phyloP scores from a whole-genome alignment of 371 early-diverging fungal genomes.

The Capillidium heterosporum region DNA sequence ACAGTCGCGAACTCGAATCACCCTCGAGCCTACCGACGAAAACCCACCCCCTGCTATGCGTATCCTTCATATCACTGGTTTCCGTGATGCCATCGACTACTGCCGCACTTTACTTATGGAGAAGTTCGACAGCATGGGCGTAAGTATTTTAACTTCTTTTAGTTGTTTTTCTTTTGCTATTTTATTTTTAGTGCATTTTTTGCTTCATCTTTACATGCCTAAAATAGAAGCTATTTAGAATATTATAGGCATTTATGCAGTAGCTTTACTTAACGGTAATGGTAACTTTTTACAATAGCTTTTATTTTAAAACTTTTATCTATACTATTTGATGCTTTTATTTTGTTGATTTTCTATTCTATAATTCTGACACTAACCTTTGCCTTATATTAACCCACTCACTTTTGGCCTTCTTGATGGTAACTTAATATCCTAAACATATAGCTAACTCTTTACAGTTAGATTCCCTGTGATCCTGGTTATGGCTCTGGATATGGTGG shows the following conservation, averaged over 20 bases:
- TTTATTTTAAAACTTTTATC: background rate
- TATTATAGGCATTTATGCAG: background rate
- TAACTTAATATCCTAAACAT: too few species aligned
- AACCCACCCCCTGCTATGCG: conserved; percentile 17
- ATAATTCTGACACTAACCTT: too few species aligned
- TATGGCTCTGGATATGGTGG: background rate
- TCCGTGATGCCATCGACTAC: background rate
- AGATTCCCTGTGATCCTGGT: background rate
- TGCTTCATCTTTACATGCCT: background rate
- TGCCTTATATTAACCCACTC: too few species aligned
- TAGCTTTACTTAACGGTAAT: background rate
- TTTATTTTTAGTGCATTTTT: background rate
- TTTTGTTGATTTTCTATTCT: too few species aligned
- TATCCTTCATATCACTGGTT: conserved; percentile 11
- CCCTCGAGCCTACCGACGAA: conserved; percentile 34
- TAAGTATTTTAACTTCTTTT: conserved; percentile 4
- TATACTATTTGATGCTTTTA: background rate
- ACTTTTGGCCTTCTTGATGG: too few species aligned
- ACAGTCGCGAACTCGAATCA: conserved; percentile 62
- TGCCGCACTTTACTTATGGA: conserved; percentile 9
- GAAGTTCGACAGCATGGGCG: conserved; percentile 7
- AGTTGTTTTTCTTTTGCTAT: background rate
- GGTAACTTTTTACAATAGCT: background rate
- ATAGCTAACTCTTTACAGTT: background rate
- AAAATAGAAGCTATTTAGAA: background rate